These are phyloP conservation scores for Scutellaria barbata DNA, from an alignment of 257 asterid species.

Conservation along the genomic window DNA sequence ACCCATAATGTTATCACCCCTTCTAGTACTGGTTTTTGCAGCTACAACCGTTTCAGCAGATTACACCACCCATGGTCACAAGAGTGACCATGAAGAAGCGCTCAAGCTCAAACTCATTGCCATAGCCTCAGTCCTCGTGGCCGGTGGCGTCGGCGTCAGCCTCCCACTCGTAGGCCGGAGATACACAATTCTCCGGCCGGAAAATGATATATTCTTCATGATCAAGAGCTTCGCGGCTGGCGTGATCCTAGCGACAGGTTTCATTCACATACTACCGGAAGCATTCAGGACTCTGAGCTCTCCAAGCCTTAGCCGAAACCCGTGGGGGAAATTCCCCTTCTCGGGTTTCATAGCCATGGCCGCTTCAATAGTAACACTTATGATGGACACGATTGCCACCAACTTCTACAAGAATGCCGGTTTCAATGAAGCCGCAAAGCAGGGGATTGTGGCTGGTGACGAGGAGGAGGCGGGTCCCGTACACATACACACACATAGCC, in stretches of 20 bases:
- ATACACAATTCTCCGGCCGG: slow-evolving; percentile 42
- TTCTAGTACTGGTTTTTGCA: neutral
- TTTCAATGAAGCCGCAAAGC: slow-evolving; percentile 25
- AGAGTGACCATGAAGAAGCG: slow-evolving; percentile 31
- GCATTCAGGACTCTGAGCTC: slow-evolving; percentile 49
- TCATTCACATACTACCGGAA: slow-evolving; percentile 57
- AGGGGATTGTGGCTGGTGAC: slow-evolving; percentile 16
- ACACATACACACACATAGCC: slow-evolving; percentile 40
- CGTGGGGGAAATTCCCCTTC: slow-evolving; percentile 56
- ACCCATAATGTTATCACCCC: slow-evolving; percentile 16
- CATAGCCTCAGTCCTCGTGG: slow-evolving; percentile 42
- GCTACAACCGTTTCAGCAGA: slow-evolving; percentile 18
- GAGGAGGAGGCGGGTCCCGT: slow-evolving; percentile 41
- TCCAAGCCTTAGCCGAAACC: slow-evolving; percentile 44
- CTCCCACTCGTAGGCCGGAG: slow-evolving; percentile 51
- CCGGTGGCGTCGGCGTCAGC: slow-evolving; percentile 51
- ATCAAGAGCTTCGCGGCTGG: slow-evolving; percentile 61
- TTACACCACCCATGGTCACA: slow-evolving; percentile 34
- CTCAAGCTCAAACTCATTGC: slow-evolving; percentile 49
- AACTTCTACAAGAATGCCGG: slow-evolving; percentile 44
- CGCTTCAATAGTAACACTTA: slow-evolving; percentile 46
- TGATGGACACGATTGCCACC: slow-evolving; percentile 53
- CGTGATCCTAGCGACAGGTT: slow-evolving; percentile 54
- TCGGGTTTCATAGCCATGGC: slow-evolving; percentile 53
- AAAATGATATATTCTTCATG: slow-evolving; percentile 56